Evolutionary conservation across 2,329 filamentous ascomycete species (phyloP).

Genomic region (Metarhizium guizhouense): DNA sequence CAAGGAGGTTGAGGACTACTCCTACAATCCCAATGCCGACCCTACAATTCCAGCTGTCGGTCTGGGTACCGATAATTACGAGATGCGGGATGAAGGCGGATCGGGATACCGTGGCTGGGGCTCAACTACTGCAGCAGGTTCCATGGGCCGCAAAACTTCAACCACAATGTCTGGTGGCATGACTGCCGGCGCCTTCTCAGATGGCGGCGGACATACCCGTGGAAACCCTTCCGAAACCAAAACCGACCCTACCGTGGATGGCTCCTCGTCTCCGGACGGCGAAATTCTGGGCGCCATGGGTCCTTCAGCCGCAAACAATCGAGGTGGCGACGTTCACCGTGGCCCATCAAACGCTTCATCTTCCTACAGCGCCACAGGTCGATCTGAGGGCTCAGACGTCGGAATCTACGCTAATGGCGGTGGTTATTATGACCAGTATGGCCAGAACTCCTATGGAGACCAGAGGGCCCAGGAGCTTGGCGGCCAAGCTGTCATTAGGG

Average conservation of each 20-base stretch:
- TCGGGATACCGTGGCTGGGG: slow-evolving; percentile 94
- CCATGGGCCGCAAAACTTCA: slow-evolving; percentile 72
- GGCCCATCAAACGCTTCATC: slow-evolving; percentile 95
- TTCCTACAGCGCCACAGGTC: slow-evolving; percentile 75
- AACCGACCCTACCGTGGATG: slow-evolving; percentile 53
- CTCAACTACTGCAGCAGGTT: slow-evolving; percentile 58
- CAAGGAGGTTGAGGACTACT: slow-evolving; percentile 96
- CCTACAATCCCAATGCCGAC: slow-evolving; percentile 95
- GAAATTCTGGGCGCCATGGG: slow-evolving; percentile 81
- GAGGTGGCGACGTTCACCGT: slow-evolving; percentile 64
- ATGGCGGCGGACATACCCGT: slow-evolving; percentile 60
- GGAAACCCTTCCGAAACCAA: slow-evolving; percentile 58
- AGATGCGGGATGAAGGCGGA: slow-evolving; percentile 69
- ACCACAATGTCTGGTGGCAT: slow-evolving; percentile 78
- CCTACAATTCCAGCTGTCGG: slow-evolving; percentile 57
- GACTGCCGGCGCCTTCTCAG: slow-evolving; percentile 60
- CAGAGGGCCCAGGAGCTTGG: slow-evolving; percentile 33
- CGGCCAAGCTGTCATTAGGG: slow-evolving; percentile 75
- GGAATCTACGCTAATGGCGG: slow-evolving; percentile 37
- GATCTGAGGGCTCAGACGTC: slow-evolving; percentile 59
- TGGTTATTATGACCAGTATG: slow-evolving; percentile 52
- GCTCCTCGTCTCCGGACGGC: slow-evolving; percentile 53
- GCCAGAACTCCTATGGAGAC: slow-evolving; percentile 46
- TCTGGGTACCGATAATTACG: slow-evolving; percentile 43
- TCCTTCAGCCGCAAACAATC: slow-evolving; percentile 57